Conservation (phyloP, 306 rosid genomes). For the Corylus americana region DNA sequence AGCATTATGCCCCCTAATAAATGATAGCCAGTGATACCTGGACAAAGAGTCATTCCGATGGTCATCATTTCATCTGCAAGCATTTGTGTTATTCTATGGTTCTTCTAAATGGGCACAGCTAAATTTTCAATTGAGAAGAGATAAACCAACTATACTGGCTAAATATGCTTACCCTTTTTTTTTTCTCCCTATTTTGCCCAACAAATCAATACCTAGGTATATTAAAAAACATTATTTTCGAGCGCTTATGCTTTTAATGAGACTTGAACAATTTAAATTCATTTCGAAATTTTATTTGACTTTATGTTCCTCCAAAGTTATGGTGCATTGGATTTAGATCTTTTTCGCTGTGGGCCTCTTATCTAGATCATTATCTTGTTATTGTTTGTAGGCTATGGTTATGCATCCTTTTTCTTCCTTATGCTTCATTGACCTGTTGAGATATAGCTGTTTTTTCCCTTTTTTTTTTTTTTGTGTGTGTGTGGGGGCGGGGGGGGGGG, state of each 20-base stretch:
- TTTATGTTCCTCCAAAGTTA: not conserved
- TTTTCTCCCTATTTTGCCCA: not conserved
- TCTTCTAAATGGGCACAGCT: too few species aligned
- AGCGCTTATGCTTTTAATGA: not conserved
- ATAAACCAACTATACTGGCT: too few species aligned
- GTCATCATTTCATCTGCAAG: not conserved
- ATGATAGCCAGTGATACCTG: not conserved
- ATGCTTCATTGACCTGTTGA: not conserved
- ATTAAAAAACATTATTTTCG: not conserved
- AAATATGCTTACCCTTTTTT: not conserved
- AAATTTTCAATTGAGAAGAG: too few species aligned
- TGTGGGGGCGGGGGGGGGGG: too few species aligned
- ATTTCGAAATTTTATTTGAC: not conserved
- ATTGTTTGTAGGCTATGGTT: not conserved
- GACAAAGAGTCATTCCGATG: not conserved
- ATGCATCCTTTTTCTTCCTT: not conserved
- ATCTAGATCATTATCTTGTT: not conserved
- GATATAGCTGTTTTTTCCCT: not conserved
- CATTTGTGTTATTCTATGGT: not conserved
- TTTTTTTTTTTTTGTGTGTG: not conserved
- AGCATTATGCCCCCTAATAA: not conserved
- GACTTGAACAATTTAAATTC: not conserved
- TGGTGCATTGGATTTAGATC: not conserved
- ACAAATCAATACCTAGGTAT: not conserved
- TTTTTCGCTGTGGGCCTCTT: not conserved